These are phyloP conservation scores for Pichia exigua DNA, from an alignment of 805 yeast species.

Conservation along the genomic window DNA sequence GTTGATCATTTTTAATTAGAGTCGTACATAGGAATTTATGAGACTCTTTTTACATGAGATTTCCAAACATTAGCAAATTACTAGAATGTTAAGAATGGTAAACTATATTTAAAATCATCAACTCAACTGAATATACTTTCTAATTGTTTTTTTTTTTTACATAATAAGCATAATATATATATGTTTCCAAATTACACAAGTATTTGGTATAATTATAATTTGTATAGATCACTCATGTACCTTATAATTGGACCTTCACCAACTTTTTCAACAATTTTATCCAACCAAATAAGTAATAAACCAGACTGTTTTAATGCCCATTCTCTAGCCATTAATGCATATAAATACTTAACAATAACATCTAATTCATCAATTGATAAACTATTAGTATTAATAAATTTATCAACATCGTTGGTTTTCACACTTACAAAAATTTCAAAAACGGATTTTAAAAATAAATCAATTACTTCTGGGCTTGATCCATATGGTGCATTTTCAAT, in stretches of 20 bases:
- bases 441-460: slow-evolving; percentile 44
- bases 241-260: slow-evolving; percentile 89
- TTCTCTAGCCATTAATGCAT: slow-evolving; percentile 72
- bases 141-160: not conserved
- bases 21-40: no score
- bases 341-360: slow-evolving; percentile 72
- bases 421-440: slow-evolving; percentile 65
- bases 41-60: no score
- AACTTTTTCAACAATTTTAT: slow-evolving; percentile 71
- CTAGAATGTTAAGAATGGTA: no score
- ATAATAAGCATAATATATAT: not conserved
- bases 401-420: slow-evolving; percentile 58
- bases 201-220: not conserved
- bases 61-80: no score
- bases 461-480: slow-evolving; percentile 51
- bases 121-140: not conserved
- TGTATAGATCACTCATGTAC: slow-evolving; percentile 60
- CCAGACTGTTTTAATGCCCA: slow-evolving; percentile 86
- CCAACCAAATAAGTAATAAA: slow-evolving; percentile 82
- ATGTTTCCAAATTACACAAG: not conserved
- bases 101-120: not conserved
- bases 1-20: no score
- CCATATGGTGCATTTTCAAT: slow-evolving; percentile 80
- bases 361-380: slow-evolving; percentile 64
- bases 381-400: slow-evolving; percentile 39